Evolutionary conservation across 1,139 yeast species (phyloP).

Genomic region (Pichia sp.): DNA sequence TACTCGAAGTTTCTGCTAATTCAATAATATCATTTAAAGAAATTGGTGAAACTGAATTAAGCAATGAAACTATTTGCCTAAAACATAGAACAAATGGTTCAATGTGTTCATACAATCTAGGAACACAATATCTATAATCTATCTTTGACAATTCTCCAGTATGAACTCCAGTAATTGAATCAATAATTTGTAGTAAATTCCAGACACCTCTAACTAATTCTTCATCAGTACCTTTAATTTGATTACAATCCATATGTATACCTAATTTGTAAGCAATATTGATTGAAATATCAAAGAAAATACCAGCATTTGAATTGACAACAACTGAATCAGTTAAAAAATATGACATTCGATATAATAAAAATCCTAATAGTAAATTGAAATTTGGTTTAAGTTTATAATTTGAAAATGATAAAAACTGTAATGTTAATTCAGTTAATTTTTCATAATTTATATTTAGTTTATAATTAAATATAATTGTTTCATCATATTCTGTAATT

Average conservation of each 20-base stretch:
- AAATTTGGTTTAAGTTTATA: constrained; percentile 16
- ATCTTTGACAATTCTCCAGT: constrained; percentile 20
- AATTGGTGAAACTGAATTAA: constrained; percentile 15
- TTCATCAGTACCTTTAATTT: constrained; percentile 7
- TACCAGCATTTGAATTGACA: constrained; percentile 16
- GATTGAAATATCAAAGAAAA: neutral
- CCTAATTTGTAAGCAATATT: constrained; percentile 8
- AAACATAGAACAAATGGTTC: constrained; percentile 8
- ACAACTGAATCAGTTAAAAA: constrained; percentile 8
- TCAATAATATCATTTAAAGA: constrained; percentile 16
- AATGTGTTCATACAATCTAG: constrained; percentile 6
- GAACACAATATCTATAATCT: constrained; percentile 19
- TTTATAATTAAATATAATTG: constrained; percentile 3
- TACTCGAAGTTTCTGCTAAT: constrained; percentile 11
- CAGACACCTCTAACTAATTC: constrained; percentile 13
- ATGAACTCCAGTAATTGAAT: constrained; percentile 15
- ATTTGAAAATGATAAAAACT: constrained; percentile 12
- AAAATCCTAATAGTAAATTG: constrained; percentile 13
- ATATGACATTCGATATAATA: constrained; percentile 9
- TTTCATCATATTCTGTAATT: constrained; percentile 2
- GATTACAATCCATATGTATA: constrained; percentile 8
- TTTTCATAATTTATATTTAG: constrained; percentile 7
- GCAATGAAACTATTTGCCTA: constrained; percentile 10
- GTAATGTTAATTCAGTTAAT: constrained; percentile 4
- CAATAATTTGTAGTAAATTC: constrained; percentile 16